Evolutionary conservation across 2,329 filamentous ascomycete genomes (phyloP).

Genomic region (Colletotrichum incanum): DNA sequence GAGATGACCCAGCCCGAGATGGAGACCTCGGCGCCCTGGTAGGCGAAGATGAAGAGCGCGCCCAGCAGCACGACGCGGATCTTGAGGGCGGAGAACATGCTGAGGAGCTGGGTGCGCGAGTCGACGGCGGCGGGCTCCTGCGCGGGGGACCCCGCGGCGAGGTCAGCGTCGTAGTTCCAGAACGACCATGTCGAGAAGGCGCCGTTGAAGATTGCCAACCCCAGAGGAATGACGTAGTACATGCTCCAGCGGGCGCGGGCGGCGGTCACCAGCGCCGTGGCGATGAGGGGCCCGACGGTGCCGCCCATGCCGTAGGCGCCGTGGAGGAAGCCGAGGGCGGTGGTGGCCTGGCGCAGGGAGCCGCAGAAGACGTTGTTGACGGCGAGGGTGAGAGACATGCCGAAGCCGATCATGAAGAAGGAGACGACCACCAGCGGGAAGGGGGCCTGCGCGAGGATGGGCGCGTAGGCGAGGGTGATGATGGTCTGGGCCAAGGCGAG

Average conservation of each 20-base stretch:
- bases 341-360: constrained; percentile 67
- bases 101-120: constrained; percentile 51
- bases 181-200: constrained; percentile 77
- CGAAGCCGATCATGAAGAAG: constrained; percentile 79
- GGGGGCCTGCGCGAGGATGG: constrained; percentile 78
- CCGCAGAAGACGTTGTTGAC: constrained; percentile 74
- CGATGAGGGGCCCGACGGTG: constrained; percentile 79
- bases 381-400: constrained; percentile 69
- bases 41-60: constrained; percentile 87
- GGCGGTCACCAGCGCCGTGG: constrained; percentile 78
- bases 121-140: constrained; percentile 45
- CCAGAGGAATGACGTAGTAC: constrained; percentile 80
- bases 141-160: constrained; percentile 28
- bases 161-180: constrained; percentile 77
- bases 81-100: constrained; percentile 65
- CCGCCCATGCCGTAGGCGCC: constrained; percentile 79
- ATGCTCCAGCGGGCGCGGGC: constrained; percentile 75
- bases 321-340: constrained; percentile 74
- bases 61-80: constrained; percentile 78
- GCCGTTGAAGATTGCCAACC: constrained; percentile 71
- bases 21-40: constrained; percentile 88
- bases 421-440: constrained; percentile 77
- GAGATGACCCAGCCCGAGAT: constrained; percentile 91
- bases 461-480: constrained; percentile 74
- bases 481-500: constrained; percentile 72